Base-by-base conservation (phyloP, 2,329 filamentous ascomycete species). In the Neoascochyta sp. region DNA sequence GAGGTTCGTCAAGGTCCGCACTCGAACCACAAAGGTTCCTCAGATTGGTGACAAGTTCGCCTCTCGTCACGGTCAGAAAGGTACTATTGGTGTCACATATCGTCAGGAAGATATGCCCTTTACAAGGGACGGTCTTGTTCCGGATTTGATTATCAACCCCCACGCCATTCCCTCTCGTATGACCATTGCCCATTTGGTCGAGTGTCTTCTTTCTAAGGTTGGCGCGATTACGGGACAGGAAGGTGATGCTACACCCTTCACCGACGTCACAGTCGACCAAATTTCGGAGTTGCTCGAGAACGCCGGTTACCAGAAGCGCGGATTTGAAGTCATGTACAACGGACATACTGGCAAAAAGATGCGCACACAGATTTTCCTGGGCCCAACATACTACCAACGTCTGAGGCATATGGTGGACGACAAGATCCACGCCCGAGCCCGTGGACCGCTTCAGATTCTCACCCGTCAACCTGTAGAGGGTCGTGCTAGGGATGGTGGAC, bases 121-220 rank as follows among this genome's bases (percentile, higher is more conserved):
- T 65, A 92, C 87, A 3, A 74, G 80, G 20, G 87, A 96, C 61
- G 92, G 93, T 52, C 77, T 98, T 30, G 84, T 83, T 0, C 92
- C 93, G 0, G 93, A 98, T 65, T 75, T 98, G 43, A 95, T 98
- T 65, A 96, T 98, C 74, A 98, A 98, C 66, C 92, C 92, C 1
- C 92, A 98, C 75, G 93, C 92, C 60, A 98, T 98, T 76, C 92
- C 92, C 0, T 98, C 92, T 32, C 92, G 92, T 78, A 98, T 98
- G 92, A 98, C 93, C 3, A 98, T 98, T 80, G 92, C 92, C 53
- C 92, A 98, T 75, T 89, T 98, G 78, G 94, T 98, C 62, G 92
- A 98, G 73, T 98, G 92, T 75, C 76, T 96, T 50, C 77, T 98
- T 34, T 94, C 87, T 63, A 98, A 98, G 64, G 92, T 98, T 19